These are phyloP conservation scores for Diplocarpon rosae DNA, from an alignment of 2,329 filamentous ascomycete genomes.

Conservation along the genomic window DNA sequence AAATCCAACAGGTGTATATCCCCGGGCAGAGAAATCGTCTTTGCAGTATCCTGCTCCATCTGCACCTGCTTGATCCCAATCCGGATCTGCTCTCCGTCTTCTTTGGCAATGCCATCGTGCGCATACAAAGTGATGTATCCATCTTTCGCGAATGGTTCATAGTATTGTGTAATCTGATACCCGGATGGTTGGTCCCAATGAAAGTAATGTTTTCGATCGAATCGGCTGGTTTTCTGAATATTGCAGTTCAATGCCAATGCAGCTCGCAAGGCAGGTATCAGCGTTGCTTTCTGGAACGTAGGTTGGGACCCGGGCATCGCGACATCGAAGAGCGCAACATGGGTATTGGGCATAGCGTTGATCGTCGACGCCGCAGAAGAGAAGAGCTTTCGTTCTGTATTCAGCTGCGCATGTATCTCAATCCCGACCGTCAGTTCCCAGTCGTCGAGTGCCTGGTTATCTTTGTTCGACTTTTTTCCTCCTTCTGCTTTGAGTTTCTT, in stretches of 20 bases:
- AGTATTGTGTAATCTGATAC: slow-evolving; percentile 97
- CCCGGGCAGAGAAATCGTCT: slow-evolving; percentile 70
- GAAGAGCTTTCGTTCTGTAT: slow-evolving; percentile 82
- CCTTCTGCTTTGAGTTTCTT: slow-evolving; percentile 35
- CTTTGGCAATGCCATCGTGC: slow-evolving; percentile 68
- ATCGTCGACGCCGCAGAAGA: slow-evolving; percentile 57
- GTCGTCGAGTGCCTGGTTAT: slow-evolving; percentile 34
- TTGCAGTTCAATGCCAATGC: slow-evolving; percentile 75
- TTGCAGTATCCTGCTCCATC: slow-evolving; percentile 95
- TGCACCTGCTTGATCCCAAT: slow-evolving; percentile 90
- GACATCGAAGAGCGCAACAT: slow-evolving; percentile 79
- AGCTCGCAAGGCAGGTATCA: slow-evolving; percentile 83
- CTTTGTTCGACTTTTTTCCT: slow-evolving; percentile 24
- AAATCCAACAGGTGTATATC: slow-evolving; percentile 77
- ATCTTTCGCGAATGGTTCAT: slow-evolving; percentile 58
- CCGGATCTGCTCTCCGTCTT: slow-evolving; percentile 58
- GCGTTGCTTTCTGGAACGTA: slow-evolving; percentile 66
- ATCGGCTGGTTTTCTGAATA: slow-evolving; percentile 66
- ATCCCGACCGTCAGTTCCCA: slow-evolving; percentile 96
- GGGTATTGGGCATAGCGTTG: slow-evolving; percentile 66
- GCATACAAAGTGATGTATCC: slow-evolving; percentile 60
- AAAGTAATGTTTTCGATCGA: slow-evolving; percentile 97
- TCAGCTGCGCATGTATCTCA: slow-evolving; percentile 93
- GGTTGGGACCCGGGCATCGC: slow-evolving; percentile 86
- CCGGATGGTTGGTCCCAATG: slow-evolving; percentile 96